Evolutionary conservation across 805 yeast genomes (phyloP).

Genomic region (Candida broadrunensis): DNA sequence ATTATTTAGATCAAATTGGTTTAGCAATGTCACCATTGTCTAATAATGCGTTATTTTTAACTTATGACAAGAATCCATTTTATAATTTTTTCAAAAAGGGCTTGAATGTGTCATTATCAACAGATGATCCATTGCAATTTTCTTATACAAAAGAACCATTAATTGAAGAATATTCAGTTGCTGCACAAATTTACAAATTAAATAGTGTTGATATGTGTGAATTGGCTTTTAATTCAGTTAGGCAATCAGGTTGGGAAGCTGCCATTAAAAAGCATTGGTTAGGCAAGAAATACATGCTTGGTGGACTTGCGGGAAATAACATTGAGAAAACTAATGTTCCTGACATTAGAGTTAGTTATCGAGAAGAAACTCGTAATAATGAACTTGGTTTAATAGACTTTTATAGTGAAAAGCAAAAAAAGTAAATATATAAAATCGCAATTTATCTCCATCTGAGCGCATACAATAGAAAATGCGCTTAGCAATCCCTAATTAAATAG

Average conservation of each 20-base stretch:
- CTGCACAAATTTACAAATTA: conserved; percentile 94
- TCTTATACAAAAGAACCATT: conserved; percentile 96
- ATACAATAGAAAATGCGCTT: no score
- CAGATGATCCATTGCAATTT: conserved; percentile 97
- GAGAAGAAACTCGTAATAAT: conserved; percentile 74
- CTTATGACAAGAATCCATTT: conserved; percentile 97
- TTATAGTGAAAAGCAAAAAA: conserved; percentile 25
- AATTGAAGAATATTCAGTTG: conserved; percentile 96
- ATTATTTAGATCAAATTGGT: conserved; percentile 91
- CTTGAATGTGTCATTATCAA: conserved; percentile 87
- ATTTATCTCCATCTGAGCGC: no score
- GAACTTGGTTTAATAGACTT: conserved; percentile 67
- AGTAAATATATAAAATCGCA: not conserved
- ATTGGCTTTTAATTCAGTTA: conserved; percentile 86
- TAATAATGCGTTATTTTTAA: conserved; percentile 91
- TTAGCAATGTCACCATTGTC: conserved; percentile 98
- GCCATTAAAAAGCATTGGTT: conserved; percentile 88
- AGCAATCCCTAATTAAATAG: no score
- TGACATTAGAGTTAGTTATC: conserved; percentile 75
- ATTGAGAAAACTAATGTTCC: conserved; percentile 96
- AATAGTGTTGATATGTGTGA: conserved; percentile 98
- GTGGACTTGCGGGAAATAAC: conserved; percentile 79
- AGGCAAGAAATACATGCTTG: conserved; percentile 57
- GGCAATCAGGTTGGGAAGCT: conserved; percentile 92
- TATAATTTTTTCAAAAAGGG: conserved; percentile 89